Conservation (phyloP, 257 asterid species). For the Jacaranda copaia region DNA sequence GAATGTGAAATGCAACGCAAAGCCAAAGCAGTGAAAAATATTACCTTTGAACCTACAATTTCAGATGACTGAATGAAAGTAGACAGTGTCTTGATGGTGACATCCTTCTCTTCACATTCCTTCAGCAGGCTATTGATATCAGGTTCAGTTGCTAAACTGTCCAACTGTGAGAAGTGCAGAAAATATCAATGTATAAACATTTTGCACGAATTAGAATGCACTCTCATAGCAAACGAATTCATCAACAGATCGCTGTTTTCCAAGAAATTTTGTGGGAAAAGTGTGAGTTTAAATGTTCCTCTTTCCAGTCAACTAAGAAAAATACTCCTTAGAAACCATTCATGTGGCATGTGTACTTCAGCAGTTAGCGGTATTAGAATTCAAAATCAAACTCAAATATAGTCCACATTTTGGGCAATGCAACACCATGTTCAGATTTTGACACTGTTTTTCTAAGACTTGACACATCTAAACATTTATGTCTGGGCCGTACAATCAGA, state of each 20-base stretch:
- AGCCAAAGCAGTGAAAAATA: background rate
- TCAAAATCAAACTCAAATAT: background rate
- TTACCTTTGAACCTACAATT: conserved; percentile 75
- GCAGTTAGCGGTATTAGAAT: background rate
- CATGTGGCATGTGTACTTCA: background rate
- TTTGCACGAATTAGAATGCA: background rate
- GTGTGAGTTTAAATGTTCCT: background rate
- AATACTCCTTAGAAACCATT: background rate
- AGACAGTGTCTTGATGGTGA: conserved; percentile 66
- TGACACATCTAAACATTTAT: background rate
- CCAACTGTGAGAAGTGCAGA: conserved; percentile 55
- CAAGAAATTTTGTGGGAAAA: background rate
- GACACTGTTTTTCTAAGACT: background rate
- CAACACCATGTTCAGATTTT: background rate
- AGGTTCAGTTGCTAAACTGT: conserved; percentile 52
- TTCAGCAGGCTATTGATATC: conserved; percentile 60
- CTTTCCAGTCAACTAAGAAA: background rate
- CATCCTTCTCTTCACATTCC: conserved; percentile 82
- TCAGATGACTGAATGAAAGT: conserved; percentile 63
- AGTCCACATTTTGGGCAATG: background rate
- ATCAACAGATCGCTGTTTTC: background rate
- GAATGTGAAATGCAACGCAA: background rate
- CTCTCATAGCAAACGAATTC: background rate
- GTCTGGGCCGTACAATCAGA: background rate
- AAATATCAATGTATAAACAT: background rate